Conservation (phyloP, 345 rosid genomes). For the Punica granatum region DNA sequence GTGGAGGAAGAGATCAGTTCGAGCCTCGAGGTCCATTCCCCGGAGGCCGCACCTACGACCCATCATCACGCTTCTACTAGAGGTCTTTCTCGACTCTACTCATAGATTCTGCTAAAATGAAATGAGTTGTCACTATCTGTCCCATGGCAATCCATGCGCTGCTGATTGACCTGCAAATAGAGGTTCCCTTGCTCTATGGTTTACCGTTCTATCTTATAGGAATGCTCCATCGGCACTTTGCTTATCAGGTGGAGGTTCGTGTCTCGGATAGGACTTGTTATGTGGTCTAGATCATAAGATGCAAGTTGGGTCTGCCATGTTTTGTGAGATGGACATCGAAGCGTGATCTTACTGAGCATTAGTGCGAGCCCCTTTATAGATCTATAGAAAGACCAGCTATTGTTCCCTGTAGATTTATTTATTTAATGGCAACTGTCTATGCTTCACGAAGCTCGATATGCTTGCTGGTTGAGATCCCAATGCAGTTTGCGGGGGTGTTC, state of each 20-base stretch:
- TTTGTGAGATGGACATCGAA: background rate
- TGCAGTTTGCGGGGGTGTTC: too few species aligned
- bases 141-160: background rate
- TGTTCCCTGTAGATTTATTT: background rate
- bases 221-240: too few species aligned
- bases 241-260: background rate
- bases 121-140: background rate
- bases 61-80: conserved; percentile 47
- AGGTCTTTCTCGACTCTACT: background rate
- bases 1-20: conserved; percentile 49
- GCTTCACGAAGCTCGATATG: background rate
- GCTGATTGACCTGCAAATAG: background rate
- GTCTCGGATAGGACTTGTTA: background rate
- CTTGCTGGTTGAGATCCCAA: background rate
- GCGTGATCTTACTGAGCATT: background rate
- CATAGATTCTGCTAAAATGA: background rate
- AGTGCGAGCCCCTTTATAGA: background rate
- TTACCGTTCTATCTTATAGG: too few species aligned
- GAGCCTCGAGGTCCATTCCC: conserved; percentile 59
- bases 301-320: background rate
- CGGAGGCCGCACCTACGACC: conserved; percentile 52
- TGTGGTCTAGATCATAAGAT: background rate
- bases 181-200: background rate
- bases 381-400: background rate
- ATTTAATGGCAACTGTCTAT: background rate